These are phyloP conservation scores for Piper betle DNA, from an alignment of 164 flowering plant species.

Conservation along the genomic window DNA sequence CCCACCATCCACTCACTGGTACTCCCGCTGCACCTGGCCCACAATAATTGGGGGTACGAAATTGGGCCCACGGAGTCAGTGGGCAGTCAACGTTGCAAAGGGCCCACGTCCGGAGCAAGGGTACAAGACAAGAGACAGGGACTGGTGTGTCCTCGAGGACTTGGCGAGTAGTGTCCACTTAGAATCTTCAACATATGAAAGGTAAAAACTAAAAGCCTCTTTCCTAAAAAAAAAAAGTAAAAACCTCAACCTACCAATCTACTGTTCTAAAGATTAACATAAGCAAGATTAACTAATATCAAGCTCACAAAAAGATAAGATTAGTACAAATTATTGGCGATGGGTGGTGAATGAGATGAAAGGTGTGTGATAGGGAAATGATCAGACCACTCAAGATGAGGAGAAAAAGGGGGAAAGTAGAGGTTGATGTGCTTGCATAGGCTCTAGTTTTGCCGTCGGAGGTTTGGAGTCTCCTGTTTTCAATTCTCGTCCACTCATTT, in stretches of 20 bases:
- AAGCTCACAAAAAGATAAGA: not conserved
- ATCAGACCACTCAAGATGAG: not conserved
- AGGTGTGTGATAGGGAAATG: not conserved
- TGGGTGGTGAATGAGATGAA: not conserved
- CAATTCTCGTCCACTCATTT: conserved; percentile 2
- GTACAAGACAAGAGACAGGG: not conserved
- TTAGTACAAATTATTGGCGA: no score
- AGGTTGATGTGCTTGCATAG: not conserved
- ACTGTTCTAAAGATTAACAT: no score
- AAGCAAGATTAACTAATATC: not conserved
- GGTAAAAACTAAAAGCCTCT: no score
- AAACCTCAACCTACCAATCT: not conserved
- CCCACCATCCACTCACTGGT: not conserved
- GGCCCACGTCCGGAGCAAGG: not conserved
- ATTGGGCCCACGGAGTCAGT: not conserved
- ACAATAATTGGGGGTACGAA: not conserved
- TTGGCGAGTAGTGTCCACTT: not conserved
- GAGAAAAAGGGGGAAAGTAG: not conserved
- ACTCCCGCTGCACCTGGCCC: not conserved
- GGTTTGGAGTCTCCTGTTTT: conserved; percentile 1
- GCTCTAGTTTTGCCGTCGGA: not conserved
- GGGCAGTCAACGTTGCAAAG: not conserved
- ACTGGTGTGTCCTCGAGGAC: not conserved
- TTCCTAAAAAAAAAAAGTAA: not conserved
- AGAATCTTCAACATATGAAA: not conserved